Base-by-base conservation (phyloP, 129 eudicot genomes). In the Centaurea solstitialis region DNA sequence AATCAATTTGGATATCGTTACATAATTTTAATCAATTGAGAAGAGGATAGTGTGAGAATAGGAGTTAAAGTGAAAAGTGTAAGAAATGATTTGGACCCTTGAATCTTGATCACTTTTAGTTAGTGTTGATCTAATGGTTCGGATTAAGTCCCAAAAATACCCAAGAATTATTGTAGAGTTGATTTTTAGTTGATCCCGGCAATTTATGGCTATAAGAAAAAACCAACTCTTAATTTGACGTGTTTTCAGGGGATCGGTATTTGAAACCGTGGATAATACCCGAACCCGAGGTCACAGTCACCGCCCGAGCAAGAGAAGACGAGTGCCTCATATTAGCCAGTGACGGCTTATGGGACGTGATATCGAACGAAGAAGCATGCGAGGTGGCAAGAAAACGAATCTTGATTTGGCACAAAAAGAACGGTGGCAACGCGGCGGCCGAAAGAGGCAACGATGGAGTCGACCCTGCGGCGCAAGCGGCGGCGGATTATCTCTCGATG, bases 341-440 rank as follows among this genome's bases (percentile, higher is more conserved):
- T 74, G 98, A 93, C 39, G 98, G 98, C 2, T 74, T 93, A 79
- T 93, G 98, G 98, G 98, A 93, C 28, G 98, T 93, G 4, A 90
- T 91, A 88, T 77, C 92, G 68, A 93, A 89, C 12, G 93, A 90
- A 81, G 98, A 93, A 87, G 98, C 82, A 0, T 93, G 98, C 67
- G 96, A 93, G 72, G 85, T 84, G 57, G 96, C 98, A 21, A 89
- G 96, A 76, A 86, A 78, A 76, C 86, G 94, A 40, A 89, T 93
- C 77, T 66, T 93, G 67, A 82, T 90, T 33, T 93, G 98, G 98
- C 98, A 93, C 77, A 90, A 89, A 80, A 93, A 91, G 90, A 90
- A 91, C 23, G 93, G 96, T 4, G 83, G 89, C 2, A 82, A 59
- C n/a, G 23, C 61, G 7, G 33, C 72, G 3, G 39, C 28, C 2